A percentile compares a stretch with the other conserved stretches of the same genome.
Evolutionary conservation across 2,329 filamentous ascomycete species (phyloP).

Genomic region (Chaetomiaceae sp.): DNA sequence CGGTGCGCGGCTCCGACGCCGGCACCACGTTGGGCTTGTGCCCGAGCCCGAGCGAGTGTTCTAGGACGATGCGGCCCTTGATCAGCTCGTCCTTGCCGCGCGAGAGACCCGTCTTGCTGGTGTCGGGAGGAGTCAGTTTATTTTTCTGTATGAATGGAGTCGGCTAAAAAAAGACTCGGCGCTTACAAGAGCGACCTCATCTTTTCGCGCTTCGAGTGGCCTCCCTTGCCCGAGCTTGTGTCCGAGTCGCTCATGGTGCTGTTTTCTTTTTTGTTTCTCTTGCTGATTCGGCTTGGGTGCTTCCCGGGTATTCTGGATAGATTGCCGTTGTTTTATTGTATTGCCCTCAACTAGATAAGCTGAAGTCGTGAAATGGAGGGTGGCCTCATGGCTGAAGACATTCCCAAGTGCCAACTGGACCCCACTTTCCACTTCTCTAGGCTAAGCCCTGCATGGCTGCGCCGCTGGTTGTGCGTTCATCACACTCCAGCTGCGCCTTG

Average conservation of each 20-base stretch:
- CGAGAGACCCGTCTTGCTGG: conserved; percentile 14
- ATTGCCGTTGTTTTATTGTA: too few relatives aligned
- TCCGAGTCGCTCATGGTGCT: conserved; percentile 7
- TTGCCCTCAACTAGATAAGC: too few relatives aligned
- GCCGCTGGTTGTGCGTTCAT: too few relatives aligned
- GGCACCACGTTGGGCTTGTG: conserved; percentile 42
- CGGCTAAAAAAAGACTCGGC: too few relatives aligned
- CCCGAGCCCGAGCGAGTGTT: conserved; percentile 42
- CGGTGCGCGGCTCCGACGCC: conserved; percentile 34
- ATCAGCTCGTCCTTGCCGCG: conserved; percentile 31
- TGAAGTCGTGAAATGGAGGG: too few relatives aligned
- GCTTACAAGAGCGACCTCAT: conserved; percentile 20
- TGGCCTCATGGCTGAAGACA: not conserved
- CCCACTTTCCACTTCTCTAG: too few relatives aligned
- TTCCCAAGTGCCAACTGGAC: not conserved
- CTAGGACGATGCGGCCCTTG: conserved; percentile 38
- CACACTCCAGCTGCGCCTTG: too few relatives aligned
- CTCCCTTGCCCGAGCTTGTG: conserved; percentile 4
- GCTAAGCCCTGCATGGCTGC: too few relatives aligned
- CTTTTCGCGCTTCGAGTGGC: conserved; percentile 16
- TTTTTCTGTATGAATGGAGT: too few relatives aligned
- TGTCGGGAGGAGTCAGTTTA: not conserved
- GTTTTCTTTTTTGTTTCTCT: too few relatives aligned
- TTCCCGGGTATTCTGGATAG: not conserved
- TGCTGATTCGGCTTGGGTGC: not conserved